phyloP scores from a whole-genome alignment of 2,329 filamentous ascomycete species.

The Neonectria ditissima region DNA sequence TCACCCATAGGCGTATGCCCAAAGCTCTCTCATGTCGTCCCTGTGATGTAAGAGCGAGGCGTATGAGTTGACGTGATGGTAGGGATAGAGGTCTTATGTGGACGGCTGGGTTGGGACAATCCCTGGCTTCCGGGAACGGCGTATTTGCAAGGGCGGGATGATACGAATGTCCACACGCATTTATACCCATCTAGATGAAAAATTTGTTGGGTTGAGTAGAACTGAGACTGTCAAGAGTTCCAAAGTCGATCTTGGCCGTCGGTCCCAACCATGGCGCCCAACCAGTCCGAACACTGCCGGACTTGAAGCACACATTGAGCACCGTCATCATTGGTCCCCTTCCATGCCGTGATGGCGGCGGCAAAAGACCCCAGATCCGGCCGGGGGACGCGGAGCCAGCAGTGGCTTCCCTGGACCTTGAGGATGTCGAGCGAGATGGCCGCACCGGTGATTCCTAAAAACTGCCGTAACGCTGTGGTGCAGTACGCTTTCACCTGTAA shows the following conservation, averaged over 20 bases:
- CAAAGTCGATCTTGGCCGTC: conserved; percentile 59
- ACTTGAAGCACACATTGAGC: conserved; percentile 66
- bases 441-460: conserved; percentile 76
- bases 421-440: conserved; percentile 79
- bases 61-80: conserved; percentile 33
- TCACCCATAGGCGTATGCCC: conserved; percentile 77
- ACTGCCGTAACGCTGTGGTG: conserved; percentile 72
- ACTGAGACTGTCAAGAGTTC: conserved; percentile 44
- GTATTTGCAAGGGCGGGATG: conserved; percentile 40
- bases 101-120: conserved; percentile 33
- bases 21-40: conserved; percentile 82
- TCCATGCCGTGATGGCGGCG: conserved; percentile 75
- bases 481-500: conserved; percentile 74
- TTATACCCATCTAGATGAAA: conserved; percentile 44
- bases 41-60: conserved; percentile 69
- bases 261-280: conserved; percentile 68
- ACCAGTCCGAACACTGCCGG: conserved; percentile 71
- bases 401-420: conserved; percentile 65
- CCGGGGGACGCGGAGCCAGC: conserved; percentile 74
- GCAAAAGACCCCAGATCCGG: conserved; percentile 71
- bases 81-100: conserved; percentile 13
- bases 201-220: conserved; percentile 28
- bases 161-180: conserved; percentile 45
- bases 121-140: conserved; percentile 45
- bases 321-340: conserved; percentile 58